Evolutionary conservation across 805 yeast genomes (phyloP).

Genomic region (Pichia eremophila): DNA sequence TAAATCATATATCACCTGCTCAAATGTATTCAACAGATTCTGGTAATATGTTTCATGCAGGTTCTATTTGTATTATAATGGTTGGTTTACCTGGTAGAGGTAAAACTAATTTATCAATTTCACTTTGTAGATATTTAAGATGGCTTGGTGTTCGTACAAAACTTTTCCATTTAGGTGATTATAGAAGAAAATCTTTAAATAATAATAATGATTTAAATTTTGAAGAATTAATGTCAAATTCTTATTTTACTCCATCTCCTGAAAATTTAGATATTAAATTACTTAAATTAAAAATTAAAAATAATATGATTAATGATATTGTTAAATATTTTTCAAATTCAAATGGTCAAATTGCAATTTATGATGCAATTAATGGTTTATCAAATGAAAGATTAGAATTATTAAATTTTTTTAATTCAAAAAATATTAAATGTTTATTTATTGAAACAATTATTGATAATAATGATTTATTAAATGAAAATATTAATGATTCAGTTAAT

Average conservation of each 20-base stretch:
- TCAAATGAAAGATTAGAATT: slow-evolving; percentile 56
- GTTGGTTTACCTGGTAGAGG: slow-evolving; percentile 96
- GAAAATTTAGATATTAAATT: slow-evolving; percentile 34
- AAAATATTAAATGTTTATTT: slow-evolving; percentile 69
- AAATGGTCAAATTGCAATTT: slow-evolving; percentile 90
- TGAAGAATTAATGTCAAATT: slow-evolving; percentile 48
- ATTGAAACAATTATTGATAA: slow-evolving; percentile 84
- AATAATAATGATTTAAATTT: neutral
- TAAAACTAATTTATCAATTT: slow-evolving; percentile 85
- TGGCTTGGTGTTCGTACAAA: slow-evolving; percentile 96
- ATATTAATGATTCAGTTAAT: slow-evolving; percentile 74
- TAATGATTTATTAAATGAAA: slow-evolving; percentile 53
- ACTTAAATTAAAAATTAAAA: slow-evolving; percentile 49
- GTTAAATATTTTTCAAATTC: slow-evolving; percentile 58
- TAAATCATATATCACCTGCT: slow-evolving; percentile 74
- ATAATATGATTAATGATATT: slow-evolving; percentile 62
- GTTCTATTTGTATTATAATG: slow-evolving; percentile 77
- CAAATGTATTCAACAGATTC: slow-evolving; percentile 89
- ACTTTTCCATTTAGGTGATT: slow-evolving; percentile 86
- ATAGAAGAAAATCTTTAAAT: slow-evolving; percentile 47
- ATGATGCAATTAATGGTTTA: slow-evolving; percentile 88
- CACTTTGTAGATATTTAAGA: slow-evolving; percentile 81
- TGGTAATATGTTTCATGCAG: slow-evolving; percentile 92
- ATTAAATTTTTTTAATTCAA: slow-evolving; percentile 40
- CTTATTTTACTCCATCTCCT: slow-evolving; percentile 55